Evolutionary conservation across 441 rosid genomes (phyloP).

Genomic region (Heliophila coronopifolia): DNA sequence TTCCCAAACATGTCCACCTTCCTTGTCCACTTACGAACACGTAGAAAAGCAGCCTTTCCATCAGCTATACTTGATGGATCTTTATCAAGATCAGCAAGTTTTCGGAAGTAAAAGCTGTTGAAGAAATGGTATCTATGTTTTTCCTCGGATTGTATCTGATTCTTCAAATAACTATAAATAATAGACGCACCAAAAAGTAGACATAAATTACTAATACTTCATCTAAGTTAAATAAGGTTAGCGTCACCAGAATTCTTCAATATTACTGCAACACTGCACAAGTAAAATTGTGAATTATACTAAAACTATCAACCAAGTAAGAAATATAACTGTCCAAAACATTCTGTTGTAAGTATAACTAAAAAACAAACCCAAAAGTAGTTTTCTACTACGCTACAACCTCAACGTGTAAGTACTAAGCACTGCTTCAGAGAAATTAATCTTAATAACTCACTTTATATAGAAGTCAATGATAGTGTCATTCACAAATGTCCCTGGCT

Average conservation of each 20-base stretch:
- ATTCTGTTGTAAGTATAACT: no score
- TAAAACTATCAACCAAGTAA: slow-evolving; percentile 2
- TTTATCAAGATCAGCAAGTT: slow-evolving; percentile 79
- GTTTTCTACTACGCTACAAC: no score
- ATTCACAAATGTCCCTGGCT: slow-evolving; percentile 70
- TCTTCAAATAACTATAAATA: slow-evolving; percentile 58
- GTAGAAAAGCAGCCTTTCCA: slow-evolving; percentile 67
- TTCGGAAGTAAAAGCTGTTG: slow-evolving; percentile 85
- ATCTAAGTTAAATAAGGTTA: neutral
- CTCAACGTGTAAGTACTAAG: no score
- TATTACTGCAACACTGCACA: slow-evolving; percentile 15
- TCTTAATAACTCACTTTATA: slow-evolving; percentile 46
- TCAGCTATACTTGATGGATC: slow-evolving; percentile 48
- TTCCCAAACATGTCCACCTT: slow-evolving; percentile 69
- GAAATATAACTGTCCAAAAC: no score
- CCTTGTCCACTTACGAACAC: slow-evolving; percentile 89
- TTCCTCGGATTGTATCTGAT: slow-evolving; percentile 44
- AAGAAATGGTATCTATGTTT: slow-evolving; percentile 67
- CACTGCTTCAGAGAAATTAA: slow-evolving; percentile 12
- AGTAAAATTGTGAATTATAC: neutral
- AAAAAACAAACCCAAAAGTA: neutral
- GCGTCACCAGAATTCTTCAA: slow-evolving; percentile 8
- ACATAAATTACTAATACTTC: no score
- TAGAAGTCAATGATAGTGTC: slow-evolving; percentile 91
- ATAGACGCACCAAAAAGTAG: no score